These are phyloP conservation scores for Colletotrichum navitas DNA, from an alignment of 2,329 filamentous ascomycete species.

Conservation along the genomic window DNA sequence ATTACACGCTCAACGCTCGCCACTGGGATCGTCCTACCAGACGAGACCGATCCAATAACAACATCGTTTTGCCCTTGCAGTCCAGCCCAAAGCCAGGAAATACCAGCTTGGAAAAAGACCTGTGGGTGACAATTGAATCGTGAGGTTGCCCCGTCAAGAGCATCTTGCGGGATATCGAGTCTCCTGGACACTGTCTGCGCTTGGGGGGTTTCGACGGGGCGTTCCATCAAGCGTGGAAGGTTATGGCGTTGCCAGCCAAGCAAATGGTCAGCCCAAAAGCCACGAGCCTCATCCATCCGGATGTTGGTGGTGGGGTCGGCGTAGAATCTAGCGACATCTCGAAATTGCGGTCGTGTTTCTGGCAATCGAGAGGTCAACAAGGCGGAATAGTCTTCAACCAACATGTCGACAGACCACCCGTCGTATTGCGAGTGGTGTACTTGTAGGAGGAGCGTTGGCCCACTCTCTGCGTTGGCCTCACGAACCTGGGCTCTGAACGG, in stretches of 20 bases:
- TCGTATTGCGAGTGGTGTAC: constrained; percentile 91
- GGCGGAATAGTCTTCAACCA: constrained; percentile 74
- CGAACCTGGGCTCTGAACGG: constrained; percentile 74
- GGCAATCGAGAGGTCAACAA: constrained; percentile 55
- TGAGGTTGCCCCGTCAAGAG: constrained; percentile 54
- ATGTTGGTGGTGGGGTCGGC: constrained; percentile 44
- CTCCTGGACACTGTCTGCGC: constrained; percentile 47
- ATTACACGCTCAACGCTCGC: constrained; percentile 77
- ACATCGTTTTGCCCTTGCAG: constrained; percentile 76
- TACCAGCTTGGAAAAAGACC: constrained; percentile 80
- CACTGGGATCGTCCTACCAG: constrained; percentile 82
- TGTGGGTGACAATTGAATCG: constrained; percentile 70
- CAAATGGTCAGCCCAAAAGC: constrained; percentile 80
- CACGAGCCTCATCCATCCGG: constrained; percentile 58
- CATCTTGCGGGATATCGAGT: constrained; percentile 52
- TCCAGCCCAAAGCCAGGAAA: constrained; percentile 73
- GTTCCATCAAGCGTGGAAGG: constrained; percentile 58
- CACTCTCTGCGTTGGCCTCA: constrained; percentile 38
- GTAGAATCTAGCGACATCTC: constrained; percentile 67
- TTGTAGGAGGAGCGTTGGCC: constrained; percentile 61
- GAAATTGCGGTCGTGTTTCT: constrained; percentile 68
- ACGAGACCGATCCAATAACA: constrained; percentile 83
- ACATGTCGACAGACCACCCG: constrained; percentile 89
- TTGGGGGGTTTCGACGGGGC: constrained; percentile 45
- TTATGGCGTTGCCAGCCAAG: constrained; percentile 67